Evolutionary conservation across 1,284 basidiomycete species (phyloP).

Genomic region (Boletellus dicymbophilus): DNA sequence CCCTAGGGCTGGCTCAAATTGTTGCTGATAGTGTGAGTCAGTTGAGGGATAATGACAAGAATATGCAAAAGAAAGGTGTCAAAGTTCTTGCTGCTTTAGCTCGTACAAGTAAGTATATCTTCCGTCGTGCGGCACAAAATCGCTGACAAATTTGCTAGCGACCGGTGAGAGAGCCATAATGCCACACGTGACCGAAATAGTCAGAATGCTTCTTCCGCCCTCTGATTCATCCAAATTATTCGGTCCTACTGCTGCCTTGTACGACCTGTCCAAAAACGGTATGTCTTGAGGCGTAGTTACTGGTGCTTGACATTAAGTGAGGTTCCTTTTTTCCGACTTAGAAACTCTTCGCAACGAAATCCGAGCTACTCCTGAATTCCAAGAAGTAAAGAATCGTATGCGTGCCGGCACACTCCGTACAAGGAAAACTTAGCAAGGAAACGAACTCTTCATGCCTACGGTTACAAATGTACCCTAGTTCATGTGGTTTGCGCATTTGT

Average conservation of each 20-base stretch:
- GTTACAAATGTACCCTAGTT: too few species aligned
- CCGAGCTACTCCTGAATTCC: background rate
- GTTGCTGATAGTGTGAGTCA: background rate
- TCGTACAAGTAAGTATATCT: background rate
- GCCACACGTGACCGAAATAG: background rate
- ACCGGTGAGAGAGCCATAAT: constrained; percentile 2
- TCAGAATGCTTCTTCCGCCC: constrained; percentile 1
- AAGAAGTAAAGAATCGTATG: background rate
- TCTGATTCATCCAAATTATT: background rate
- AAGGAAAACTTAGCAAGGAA: too few species aligned
- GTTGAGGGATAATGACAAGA: background rate
- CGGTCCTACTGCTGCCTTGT: background rate
- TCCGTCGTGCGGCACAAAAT: background rate
- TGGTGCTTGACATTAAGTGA: too few species aligned
- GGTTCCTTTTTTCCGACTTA: background rate
- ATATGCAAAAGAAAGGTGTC: constrained; percentile 2
- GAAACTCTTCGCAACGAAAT: background rate
- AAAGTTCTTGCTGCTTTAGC: constrained; percentile 3
- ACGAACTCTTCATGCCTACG: too few species aligned
- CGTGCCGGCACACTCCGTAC: too few species aligned
- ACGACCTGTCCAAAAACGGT: constrained; percentile 10
- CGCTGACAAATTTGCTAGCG: background rate
- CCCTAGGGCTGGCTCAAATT: background rate
- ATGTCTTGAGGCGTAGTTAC: background rate
- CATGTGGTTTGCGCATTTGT: too few species aligned